phyloP scores from a whole-genome alignment of 306 rosid genomes.

The Prunus persica region DNA sequence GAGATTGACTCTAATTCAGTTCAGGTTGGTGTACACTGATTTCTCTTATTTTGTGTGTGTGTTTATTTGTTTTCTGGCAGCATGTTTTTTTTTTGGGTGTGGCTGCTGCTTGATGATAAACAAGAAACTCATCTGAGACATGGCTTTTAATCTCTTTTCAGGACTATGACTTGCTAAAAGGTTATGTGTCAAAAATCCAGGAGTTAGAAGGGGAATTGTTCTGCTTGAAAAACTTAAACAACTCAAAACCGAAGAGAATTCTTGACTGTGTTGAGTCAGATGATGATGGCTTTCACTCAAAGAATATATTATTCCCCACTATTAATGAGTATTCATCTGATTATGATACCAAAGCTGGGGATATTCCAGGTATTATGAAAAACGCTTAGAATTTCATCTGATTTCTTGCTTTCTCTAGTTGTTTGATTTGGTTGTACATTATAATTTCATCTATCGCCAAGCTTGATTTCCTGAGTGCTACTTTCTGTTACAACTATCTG shows the following conservation, averaged over 20 bases:
- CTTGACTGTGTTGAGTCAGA: slow-evolving; percentile 63
- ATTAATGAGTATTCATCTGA: slow-evolving; percentile 63
- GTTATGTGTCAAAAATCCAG: slow-evolving; percentile 76
- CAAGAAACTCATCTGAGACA: slow-evolving; percentile 2
- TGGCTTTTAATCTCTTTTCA: slow-evolving; percentile 27
- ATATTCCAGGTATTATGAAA: slow-evolving; percentile 50
- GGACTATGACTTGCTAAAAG: slow-evolving; percentile 72
- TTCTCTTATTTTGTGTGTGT: not conserved
- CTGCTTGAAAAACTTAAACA: slow-evolving; percentile 40
- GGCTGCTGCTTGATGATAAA: slow-evolving; percentile 4
- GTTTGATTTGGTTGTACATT: slow-evolving; percentile 4
- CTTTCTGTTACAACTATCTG: slow-evolving; percentile 1
- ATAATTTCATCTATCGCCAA: not conserved
- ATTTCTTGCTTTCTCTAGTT: not conserved
- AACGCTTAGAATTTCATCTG: not conserved
- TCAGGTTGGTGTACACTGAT: slow-evolving; percentile 47
- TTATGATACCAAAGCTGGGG: slow-evolving; percentile 56
- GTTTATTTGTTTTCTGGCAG: not conserved
- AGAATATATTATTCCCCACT: slow-evolving; percentile 51
- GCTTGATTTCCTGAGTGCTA: not conserved
- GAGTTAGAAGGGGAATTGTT: slow-evolving; percentile 69
- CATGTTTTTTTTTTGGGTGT: not conserved
- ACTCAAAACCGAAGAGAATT: slow-evolving; percentile 33
- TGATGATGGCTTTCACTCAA: slow-evolving; percentile 50
- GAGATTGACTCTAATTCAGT: slow-evolving; percentile 69